These are phyloP conservation scores for Hemisphaericaspora lyxosophila DNA, from an alignment of 1,139 yeast species.

Conservation along the genomic window DNA sequence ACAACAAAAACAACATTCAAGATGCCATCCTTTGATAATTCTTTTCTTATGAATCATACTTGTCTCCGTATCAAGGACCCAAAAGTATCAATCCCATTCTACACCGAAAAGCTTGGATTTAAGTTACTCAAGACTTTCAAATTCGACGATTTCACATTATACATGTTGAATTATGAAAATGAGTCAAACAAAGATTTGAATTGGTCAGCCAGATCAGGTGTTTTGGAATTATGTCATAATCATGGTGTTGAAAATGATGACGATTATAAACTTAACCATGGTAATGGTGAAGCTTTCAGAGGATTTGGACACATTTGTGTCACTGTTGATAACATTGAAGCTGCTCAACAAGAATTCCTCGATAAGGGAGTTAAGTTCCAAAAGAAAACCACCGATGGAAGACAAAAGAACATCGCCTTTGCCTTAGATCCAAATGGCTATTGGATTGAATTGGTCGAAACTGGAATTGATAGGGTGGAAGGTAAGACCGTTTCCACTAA, in stretches of 20 bases:
- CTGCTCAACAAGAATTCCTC: slow-evolving; percentile 57
- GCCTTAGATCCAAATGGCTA: slow-evolving; percentile 94
- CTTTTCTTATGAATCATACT: slow-evolving; percentile 63
- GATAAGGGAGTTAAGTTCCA: slow-evolving; percentile 69
- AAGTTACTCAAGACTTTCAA: slow-evolving; percentile 53
- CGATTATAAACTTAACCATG: slow-evolving; percentile 63
- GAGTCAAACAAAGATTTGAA: slow-evolving; percentile 39
- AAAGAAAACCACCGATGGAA: slow-evolving; percentile 83
- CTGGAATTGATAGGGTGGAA: slow-evolving; percentile 44
- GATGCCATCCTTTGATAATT: slow-evolving; percentile 34
- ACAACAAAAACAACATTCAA: slow-evolving; percentile 5
- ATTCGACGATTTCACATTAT: slow-evolving; percentile 62
- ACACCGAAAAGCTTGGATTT: slow-evolving; percentile 75
- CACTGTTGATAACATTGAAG: slow-evolving; percentile 76
- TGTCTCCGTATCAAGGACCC: slow-evolving; percentile 86
- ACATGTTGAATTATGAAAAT: slow-evolving; percentile 65
- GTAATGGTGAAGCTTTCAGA: slow-evolving; percentile 78
- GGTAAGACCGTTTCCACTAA: slow-evolving; percentile 39
- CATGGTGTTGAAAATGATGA: slow-evolving; percentile 70
- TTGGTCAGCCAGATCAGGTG: slow-evolving; percentile 69
- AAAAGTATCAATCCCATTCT: slow-evolving; percentile 66
- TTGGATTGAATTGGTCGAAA: slow-evolving; percentile 89
- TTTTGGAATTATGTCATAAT: slow-evolving; percentile 81
- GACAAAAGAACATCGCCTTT: slow-evolving; percentile 91
- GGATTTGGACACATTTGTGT: slow-evolving; percentile 96